Percentiles rank a stretch among this genome's conserved stretches.
These are phyloP conservation scores for Lenwebbia sp. DNA, from an alignment of 345 rosid genomes.

Conservation along the genomic window DNA sequence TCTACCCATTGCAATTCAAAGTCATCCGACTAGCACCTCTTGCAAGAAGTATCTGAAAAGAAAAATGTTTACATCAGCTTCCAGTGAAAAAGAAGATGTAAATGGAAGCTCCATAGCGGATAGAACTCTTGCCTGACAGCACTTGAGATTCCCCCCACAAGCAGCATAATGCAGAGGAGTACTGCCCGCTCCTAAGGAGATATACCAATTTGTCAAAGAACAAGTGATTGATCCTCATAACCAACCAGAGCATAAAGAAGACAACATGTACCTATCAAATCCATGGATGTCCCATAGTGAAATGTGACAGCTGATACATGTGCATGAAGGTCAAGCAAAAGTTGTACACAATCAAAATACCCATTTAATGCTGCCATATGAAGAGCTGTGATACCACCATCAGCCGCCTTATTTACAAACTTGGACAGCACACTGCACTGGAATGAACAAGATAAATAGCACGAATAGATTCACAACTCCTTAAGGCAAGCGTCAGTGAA, in stretches of 20 bases:
- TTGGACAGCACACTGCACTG: slow-evolving; percentile 69
- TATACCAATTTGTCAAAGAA: background rate
- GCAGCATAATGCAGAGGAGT: slow-evolving; percentile 97
- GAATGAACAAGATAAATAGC: slow-evolving; percentile 7
- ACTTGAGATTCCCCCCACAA: slow-evolving; percentile 91
- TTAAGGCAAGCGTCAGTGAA: background rate
- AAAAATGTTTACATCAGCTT: background rate
- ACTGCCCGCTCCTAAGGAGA: slow-evolving; percentile 82
- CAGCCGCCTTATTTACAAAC: slow-evolving; percentile 96
- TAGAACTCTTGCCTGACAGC: slow-evolving; percentile 71
- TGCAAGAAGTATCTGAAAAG: slow-evolving; percentile 68
- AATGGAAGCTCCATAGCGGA: background rate
- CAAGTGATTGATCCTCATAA: background rate
- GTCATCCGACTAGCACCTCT: slow-evolving; percentile 75
- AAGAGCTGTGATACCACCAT: slow-evolving; percentile 97
- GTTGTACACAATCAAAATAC: slow-evolving; percentile 90
- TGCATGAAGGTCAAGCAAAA: slow-evolving; percentile 85
- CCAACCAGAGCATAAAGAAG: background rate
- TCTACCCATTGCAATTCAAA: slow-evolving; percentile 88
- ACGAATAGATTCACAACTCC: background rate
- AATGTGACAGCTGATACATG: slow-evolving; percentile 74
- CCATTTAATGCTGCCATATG: slow-evolving; percentile 98
- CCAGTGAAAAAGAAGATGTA: background rate
- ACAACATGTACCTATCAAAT: slow-evolving; percentile 66
- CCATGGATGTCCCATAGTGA: slow-evolving; percentile 98